These are phyloP conservation scores for Eimeria zaria DNA, from an alignment of 169 alveolate genomes.

Conservation along the genomic window DNA sequence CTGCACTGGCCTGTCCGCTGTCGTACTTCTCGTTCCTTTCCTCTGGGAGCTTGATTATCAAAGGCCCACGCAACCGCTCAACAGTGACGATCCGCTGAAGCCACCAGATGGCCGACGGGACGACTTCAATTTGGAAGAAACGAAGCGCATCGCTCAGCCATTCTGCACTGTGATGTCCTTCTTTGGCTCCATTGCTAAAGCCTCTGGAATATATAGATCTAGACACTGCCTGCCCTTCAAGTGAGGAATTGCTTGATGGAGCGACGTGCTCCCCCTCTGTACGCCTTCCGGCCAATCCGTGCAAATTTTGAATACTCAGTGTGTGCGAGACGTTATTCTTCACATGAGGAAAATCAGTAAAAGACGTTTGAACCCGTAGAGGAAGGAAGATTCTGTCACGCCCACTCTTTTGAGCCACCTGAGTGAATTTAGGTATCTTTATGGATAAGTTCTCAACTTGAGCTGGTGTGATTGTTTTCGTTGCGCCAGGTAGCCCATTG, in stretches of 20 bases:
- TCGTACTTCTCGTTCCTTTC: background rate
- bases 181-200: background rate
- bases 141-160: background rate
- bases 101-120: conserved; percentile 70
- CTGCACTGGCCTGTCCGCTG: background rate
- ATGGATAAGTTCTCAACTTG: background rate
- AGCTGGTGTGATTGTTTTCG: background rate
- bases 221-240: background rate
- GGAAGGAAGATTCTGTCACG: conserved; percentile 27
- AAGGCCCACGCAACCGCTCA: conserved; percentile 1
- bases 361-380: background rate
- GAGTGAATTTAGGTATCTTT: background rate
- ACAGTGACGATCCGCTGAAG: conserved; percentile 37
- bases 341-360: background rate
- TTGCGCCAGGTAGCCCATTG: background rate
- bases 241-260: background rate
- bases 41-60: background rate
- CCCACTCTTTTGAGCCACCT: conserved; percentile 25
- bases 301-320: background rate
- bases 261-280: background rate
- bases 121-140: conserved; percentile 36
- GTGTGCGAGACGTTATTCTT: background rate
- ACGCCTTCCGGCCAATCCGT: background rate
- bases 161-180: background rate
- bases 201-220: background rate